These are phyloP conservation scores for Exophiala spinifera DNA, from an alignment of 2,329 filamentous ascomycete genomes.

Conservation along the genomic window DNA sequence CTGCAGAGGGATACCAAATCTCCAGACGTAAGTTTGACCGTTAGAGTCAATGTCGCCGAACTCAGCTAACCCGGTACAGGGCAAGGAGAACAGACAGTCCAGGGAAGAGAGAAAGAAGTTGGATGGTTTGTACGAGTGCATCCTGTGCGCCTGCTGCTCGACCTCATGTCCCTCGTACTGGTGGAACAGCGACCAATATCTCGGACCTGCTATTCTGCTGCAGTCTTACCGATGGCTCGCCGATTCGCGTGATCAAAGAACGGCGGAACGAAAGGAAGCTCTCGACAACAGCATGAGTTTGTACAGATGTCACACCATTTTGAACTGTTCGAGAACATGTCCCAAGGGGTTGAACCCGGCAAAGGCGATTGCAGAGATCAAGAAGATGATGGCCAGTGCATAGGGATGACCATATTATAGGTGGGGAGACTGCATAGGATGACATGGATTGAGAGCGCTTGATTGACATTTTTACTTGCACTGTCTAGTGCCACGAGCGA, in stretches of 20 bases:
- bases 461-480: neutral
- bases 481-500: neutral
- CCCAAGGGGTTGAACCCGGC: constrained; percentile 98
- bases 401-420: neutral
- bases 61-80: constrained; percentile 50
- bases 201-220: constrained; percentile 91
- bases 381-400: constrained; percentile 79
- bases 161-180: constrained; percentile 99
- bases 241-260: constrained; percentile 91
- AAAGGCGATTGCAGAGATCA: constrained; percentile 93
- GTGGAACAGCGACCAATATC: constrained; percentile 99
- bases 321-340: constrained; percentile 97
- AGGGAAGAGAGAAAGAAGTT: constrained; percentile 94
- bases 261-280: constrained; percentile 78
- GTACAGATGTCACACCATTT: constrained; percentile 98
- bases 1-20: constrained; percentile 84
- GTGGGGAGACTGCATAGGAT: neutral
- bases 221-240: constrained; percentile 97
- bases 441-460: neutral
- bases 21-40: constrained; percentile 68
- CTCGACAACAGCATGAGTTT: constrained; percentile 98
- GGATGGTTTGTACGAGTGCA: constrained; percentile 97
- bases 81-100: constrained; percentile 86
- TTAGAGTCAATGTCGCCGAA: neutral
- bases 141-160: constrained; percentile 98